These are phyloP conservation scores for Diaporthe vexans DNA, from an alignment of 2,329 filamentous ascomycete species.

Conservation along the genomic window DNA sequence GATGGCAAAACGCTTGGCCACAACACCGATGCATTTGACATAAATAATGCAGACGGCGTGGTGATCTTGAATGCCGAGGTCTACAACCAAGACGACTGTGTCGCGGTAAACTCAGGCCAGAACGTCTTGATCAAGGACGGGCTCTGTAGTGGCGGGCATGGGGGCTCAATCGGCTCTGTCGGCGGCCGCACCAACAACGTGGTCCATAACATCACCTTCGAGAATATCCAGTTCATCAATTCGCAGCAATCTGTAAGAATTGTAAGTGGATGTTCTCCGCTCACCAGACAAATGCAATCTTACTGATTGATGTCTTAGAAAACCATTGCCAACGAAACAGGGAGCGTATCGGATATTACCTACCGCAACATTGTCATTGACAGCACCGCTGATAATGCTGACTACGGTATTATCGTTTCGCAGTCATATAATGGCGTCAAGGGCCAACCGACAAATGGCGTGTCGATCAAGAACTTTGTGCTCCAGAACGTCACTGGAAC, in stretches of 20 bases:
- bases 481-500: slow-evolving; percentile 58
- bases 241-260: slow-evolving; percentile 52
- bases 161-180: slow-evolving; percentile 72
- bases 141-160: slow-evolving; percentile 67
- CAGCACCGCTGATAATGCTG: slow-evolving; percentile 55
- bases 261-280: slow-evolving; percentile 46
- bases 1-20: slow-evolving; percentile 53
- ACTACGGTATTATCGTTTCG: slow-evolving; percentile 70
- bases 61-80: slow-evolving; percentile 65
- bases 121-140: slow-evolving; percentile 57
- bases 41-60: slow-evolving; percentile 60
- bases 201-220: slow-evolving; percentile 67
- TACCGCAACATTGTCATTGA: slow-evolving; percentile 66
- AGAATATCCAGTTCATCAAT: slow-evolving; percentile 61
- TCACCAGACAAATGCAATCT: slow-evolving; percentile 38
- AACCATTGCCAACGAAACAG: slow-evolving; percentile 65
- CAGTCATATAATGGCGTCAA: slow-evolving; percentile 67
- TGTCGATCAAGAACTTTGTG: slow-evolving; percentile 60
- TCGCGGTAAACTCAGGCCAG: slow-evolving; percentile 69
- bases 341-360: slow-evolving; percentile 64
- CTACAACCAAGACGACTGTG: slow-evolving; percentile 72
- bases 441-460: slow-evolving; percentile 58
- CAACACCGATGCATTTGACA: slow-evolving; percentile 70
- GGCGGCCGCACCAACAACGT: slow-evolving; percentile 68
- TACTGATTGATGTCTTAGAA: slow-evolving; percentile 63